A percentile compares a stretch with the other conserved stretches of the same genome.
Evolutionary conservation across 352 stramenopile genomes (phyloP).

Genomic region (Phytophthora brassicae): DNA sequence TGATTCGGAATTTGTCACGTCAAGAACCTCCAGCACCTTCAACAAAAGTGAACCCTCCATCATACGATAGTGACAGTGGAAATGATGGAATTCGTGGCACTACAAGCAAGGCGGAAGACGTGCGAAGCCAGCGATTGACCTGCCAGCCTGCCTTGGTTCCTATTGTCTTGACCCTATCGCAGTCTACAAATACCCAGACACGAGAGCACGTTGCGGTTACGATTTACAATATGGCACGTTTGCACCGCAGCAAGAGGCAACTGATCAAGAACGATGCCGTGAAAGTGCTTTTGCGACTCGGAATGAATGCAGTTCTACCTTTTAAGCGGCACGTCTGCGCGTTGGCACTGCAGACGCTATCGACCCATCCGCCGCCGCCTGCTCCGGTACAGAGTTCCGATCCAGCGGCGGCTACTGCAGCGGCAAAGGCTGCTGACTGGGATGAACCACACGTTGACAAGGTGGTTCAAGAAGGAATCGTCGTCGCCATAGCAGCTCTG

Average conservation of each 20-base stretch:
- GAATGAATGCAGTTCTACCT: constrained; percentile 35
- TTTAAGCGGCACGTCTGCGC: constrained; percentile 72
- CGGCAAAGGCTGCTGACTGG: constrained; percentile 17
- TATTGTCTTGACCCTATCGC: constrained; percentile 58
- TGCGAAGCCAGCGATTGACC: constrained; percentile 56
- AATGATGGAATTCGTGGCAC: constrained; percentile 1
- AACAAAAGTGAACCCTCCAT: neutral
- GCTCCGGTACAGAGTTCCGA: constrained; percentile 25
- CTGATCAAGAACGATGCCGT: constrained; percentile 80
- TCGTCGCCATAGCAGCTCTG: constrained; percentile 58
- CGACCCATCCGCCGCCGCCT: constrained; percentile 36
- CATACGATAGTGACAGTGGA: constrained; percentile 1
- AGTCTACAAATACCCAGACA: constrained; percentile 48
- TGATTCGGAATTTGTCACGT: constrained; percentile 68
- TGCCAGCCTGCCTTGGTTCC: constrained; percentile 54
- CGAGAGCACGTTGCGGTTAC: constrained; percentile 69
- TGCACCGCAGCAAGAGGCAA: constrained; percentile 58
- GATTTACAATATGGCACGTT: constrained; percentile 63
- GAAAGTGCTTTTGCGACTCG: constrained; percentile 63
- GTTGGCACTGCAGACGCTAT: constrained; percentile 60
- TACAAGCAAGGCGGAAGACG: constrained; percentile 33
- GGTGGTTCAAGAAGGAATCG: constrained; percentile 72
- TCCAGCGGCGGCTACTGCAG: constrained; percentile 1
- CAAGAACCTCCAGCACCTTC: constrained; percentile 25
- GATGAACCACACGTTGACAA: constrained; percentile 55